phyloP scores from a whole-genome alignment of 768 basidiomycete genomes.

The Kwoniella dendrophila region DNA sequence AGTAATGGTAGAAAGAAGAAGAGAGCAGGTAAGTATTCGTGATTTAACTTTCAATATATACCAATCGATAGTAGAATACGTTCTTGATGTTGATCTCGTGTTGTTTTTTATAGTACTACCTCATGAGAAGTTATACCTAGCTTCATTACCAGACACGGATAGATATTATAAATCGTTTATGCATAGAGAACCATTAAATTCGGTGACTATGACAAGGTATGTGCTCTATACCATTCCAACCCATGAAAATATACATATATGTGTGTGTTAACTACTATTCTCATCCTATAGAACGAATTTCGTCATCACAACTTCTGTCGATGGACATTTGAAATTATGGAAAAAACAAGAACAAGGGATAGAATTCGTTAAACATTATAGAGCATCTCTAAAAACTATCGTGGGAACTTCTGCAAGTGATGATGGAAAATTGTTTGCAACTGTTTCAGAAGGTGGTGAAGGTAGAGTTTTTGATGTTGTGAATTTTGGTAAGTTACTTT shows the following conservation, averaged over 20 bases:
- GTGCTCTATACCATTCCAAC: constrained; percentile 50
- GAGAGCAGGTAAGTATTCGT: constrained; percentile 46
- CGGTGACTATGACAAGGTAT: constrained; percentile 83
- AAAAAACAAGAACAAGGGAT: constrained; percentile 95
- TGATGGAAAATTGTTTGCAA: constrained; percentile 90
- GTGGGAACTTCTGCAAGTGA: constrained; percentile 79
- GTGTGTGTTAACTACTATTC: background rate
- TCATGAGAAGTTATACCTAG: constrained; percentile 88
- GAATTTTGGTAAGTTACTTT: constrained; percentile 79
- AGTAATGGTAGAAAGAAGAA: constrained; percentile 47
- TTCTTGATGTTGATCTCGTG: background rate
- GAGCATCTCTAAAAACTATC: constrained; percentile 82
- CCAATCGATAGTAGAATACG: background rate
- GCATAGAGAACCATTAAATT: constrained; percentile 92
- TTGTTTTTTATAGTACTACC: constrained; percentile 68
- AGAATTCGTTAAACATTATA: constrained; percentile 97
- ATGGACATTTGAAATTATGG: constrained; percentile 97
- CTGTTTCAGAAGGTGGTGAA: constrained; percentile 83
- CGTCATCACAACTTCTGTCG: constrained; percentile 87
- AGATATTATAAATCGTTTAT: constrained; percentile 97
- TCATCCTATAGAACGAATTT: constrained; percentile 74
- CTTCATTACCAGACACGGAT: constrained; percentile 86
- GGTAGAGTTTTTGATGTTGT: constrained; percentile 97
- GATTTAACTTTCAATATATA: background rate
- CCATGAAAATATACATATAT: background rate